Base-by-base conservation (phyloP, 1,284 basidiomycete genomes). In the Malassezia obtusa region DNA sequence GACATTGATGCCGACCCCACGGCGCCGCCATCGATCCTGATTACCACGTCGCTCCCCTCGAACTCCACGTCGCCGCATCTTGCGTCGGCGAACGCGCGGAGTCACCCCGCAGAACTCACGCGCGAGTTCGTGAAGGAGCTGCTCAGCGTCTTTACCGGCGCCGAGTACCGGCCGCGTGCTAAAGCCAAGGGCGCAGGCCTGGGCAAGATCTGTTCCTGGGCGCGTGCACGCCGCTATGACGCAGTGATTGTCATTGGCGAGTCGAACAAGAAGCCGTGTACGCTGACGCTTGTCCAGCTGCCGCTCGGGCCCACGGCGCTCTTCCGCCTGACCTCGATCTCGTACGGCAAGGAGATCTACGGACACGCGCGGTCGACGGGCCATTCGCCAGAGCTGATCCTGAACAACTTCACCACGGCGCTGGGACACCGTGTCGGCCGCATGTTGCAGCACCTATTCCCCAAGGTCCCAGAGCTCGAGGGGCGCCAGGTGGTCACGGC, bases 401-500 rank as follows among this genome's bases (percentile, higher is more conserved):
- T 99, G 22, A 96, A 96, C 76, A 86, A 86, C 66, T 96, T 99
- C 69, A 86, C 87, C 5, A 98, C 94, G 1, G 82, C 89, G 3
- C 82, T 98, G 10, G 94, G 94, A 52, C 86, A 94, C 72, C 83
- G 84, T 6, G 84, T 96, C 51, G 94, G 94, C 9, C 81, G 87
- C 28, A 84, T 98, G 78, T 89, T 98, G 75, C 92, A 95, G 66
- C 87, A 87, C 1, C 80, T 92, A 21, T 98, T 98, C 77, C 94
- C 94, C 14, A 86, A 87, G 14, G 80, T 95, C 60, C 91, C 92
- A 0, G 87, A 94, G 75, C 90, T 96, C 68, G 87, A 92, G 75
- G 94, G 94, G 17, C 80, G 94, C 37, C 94, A 99, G 76, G 91
- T 96, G 14, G 90, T 96, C 3, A 95, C 92, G 1, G 79, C 96